Percentiles rank a stretch among this genome's conserved stretches.
Conservation (phyloP, 768 basidiomycete species). For the Amanita jacksonii region DNA sequence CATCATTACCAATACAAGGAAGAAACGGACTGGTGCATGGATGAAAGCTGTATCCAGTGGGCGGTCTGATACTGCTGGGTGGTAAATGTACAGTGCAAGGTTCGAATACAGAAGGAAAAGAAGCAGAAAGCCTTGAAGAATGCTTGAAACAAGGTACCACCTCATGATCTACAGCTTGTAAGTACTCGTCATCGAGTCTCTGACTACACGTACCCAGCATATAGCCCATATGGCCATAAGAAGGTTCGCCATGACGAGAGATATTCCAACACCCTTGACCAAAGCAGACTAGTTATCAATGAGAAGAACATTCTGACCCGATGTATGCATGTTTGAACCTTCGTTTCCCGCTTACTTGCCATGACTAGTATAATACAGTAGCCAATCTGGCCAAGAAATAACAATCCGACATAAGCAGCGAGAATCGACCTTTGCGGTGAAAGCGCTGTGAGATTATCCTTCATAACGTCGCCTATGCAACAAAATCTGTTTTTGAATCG, state of each 20-base stretch:
- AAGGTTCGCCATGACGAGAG: constrained; percentile 73
- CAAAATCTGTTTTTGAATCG: background rate
- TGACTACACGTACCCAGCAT: constrained; percentile 43
- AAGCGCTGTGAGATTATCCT: constrained; percentile 55
- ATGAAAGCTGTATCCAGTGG: constrained; percentile 78
- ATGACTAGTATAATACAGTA: constrained; percentile 75
- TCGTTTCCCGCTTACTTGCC: constrained; percentile 69
- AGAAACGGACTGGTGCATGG: constrained; percentile 79
- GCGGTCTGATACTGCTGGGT: constrained; percentile 42
- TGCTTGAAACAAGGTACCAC: constrained; percentile 67
- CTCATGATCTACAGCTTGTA: constrained; percentile 43
- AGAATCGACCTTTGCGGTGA: constrained; percentile 55
- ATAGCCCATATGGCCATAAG: constrained; percentile 75
- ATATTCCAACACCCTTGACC: constrained; percentile 70
- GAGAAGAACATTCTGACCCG: background rate
- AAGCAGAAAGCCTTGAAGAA: constrained; percentile 62
- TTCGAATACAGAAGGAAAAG: constrained; percentile 74
- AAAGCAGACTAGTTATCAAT: constrained; percentile 39
- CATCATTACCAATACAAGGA: constrained; percentile 42
- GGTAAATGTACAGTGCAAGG: constrained; percentile 66
- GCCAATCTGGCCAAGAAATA: constrained; percentile 65
- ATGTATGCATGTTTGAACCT: constrained; percentile 29
- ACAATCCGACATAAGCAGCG: constrained; percentile 46
- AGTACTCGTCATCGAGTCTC: background rate
- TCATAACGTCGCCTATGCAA: constrained; percentile 39